Base-by-base conservation (phyloP, 768 basidiomycete genomes). In the Pleurotus ostreatus region DNA sequence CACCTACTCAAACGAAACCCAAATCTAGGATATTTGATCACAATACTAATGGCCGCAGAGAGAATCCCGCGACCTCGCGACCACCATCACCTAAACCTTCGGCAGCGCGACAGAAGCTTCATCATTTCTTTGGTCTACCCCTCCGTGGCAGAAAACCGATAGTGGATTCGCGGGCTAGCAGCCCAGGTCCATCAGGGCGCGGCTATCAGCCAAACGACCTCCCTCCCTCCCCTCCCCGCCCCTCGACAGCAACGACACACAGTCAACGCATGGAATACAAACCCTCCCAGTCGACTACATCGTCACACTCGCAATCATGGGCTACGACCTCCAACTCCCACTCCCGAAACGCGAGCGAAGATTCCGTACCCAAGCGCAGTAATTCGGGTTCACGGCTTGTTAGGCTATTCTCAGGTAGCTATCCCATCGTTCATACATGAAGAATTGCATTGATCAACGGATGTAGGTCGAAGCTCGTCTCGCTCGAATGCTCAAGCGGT, bases 71-170 rank as follows among this genome's bases (percentile, higher is more conserved):
- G 37, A 45, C 64, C 52, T 57, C 66, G 51, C 61, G 61, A 40
- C 65, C 71, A 1, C 57, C 68, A 30, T 68, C 72, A 39, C 66
- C 73, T 20, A 76, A 74, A 59, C 66, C 70, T 13, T 71, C 75
- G 12, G 64, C 62, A 25, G 59, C 76, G 5, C 74, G 73, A 46
- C 70, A 70, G 61, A 78, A 74, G 61, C 65, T 78, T 0, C 76
- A 78, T 55, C 74, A 74, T 43, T 65, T 82, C 23, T 82, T 81
- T 61, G 75, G 74, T 12, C 74, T 79, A 8, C 68, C 75, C 18
- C 65, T 77, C 4, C 57, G 69, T 30, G 65, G 65, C 39, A 71
- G 68, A 58, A 74, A 76, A 47, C 63, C 72, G 3, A 72, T 75
- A 62, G 64, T 76, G 5, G 57, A 64, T 40, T 76, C 77, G n/a